Conservation (phyloP, 352 stramenopile species). For the Pythium phragmitis region DNA sequence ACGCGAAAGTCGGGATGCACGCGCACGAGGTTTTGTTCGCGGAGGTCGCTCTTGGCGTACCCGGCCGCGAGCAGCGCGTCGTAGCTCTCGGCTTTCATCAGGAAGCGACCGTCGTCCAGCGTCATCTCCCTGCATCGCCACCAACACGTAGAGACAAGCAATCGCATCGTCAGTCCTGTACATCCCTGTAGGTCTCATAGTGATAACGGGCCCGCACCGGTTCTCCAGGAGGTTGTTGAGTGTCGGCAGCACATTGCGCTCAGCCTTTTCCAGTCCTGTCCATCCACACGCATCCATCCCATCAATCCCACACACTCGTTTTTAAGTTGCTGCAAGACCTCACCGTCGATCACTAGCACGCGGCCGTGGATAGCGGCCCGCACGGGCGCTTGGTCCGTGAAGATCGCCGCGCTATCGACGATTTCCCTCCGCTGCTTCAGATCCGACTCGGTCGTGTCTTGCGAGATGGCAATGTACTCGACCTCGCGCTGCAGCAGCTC, state of each 20-base stretch:
- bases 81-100: conserved; percentile 88
- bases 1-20: conserved; percentile 93
- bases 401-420: conserved; percentile 67
- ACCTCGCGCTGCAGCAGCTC: conserved; percentile 84
- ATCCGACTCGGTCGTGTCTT: conserved; percentile 93
- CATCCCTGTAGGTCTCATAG: too few relatives aligned
- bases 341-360: conserved; percentile 92
- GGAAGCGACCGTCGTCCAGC: conserved; percentile 92
- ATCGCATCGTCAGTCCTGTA: too few relatives aligned
- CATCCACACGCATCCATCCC: neutral
- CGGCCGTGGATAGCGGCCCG: conserved; percentile 92
- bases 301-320: neutral
- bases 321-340: neutral
- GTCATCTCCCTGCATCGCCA: conserved; percentile 78
- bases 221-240: conserved; percentile 98
- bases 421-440: conserved; percentile 89
- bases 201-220: conserved; percentile 32
- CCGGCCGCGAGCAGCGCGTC: conserved; percentile 60
- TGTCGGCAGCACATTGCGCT: conserved; percentile 96
- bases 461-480: conserved; percentile 91
- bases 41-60: conserved; percentile 47
- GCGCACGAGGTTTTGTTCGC: conserved; percentile 69
- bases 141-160: neutral
- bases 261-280: conserved; percentile 91
- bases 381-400: conserved; percentile 92